phyloP scores from a whole-genome alignment of 768 basidiomycete species.

The Lactarius hengduanensis region DNA sequence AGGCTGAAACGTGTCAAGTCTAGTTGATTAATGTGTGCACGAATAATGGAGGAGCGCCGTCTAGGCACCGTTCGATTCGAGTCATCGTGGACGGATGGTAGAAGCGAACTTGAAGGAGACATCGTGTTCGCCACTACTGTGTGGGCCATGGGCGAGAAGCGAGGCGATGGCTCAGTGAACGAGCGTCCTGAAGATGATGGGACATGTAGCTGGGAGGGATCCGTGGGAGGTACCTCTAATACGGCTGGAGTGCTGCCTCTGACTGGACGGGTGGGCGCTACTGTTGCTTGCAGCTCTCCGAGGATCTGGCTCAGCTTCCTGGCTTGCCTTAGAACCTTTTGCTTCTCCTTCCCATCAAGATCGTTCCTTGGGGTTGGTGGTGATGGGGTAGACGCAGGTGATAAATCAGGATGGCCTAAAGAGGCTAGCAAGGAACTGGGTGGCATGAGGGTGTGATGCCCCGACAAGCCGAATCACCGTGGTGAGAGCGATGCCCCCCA shows the following conservation, averaged over 20 bases:
- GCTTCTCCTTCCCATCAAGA: conserved; percentile 39
- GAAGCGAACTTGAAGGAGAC: not conserved
- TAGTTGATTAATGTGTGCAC: not conserved
- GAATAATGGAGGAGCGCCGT: not conserved
- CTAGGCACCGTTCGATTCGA: not conserved
- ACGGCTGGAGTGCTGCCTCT: conserved; percentile 2
- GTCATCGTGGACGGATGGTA: not conserved
- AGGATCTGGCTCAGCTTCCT: conserved; percentile 47
- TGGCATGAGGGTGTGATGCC: not conserved
- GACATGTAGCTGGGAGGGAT: conserved; percentile 1
- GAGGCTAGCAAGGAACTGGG: conserved; percentile 3
- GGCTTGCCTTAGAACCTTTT: conserved; percentile 42
- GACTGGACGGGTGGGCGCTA: conserved; percentile 15
- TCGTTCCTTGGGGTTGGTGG: conserved; percentile 36
- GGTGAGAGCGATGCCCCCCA: not conserved
- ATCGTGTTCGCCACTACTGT: conserved; percentile 1
- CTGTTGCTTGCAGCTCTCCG: conserved; percentile 34
- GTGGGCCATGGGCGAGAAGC: conserved; percentile 1
- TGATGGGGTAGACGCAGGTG: conserved; percentile 10
- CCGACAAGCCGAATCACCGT: not conserved
- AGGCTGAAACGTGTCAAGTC: conserved; percentile 10
- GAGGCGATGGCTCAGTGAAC: not conserved
- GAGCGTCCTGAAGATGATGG: not conserved
- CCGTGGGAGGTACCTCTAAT: conserved; percentile 4
- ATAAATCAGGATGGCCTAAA: conserved; percentile 3